Evolutionary conservation across 2,329 filamentous ascomycete genomes (phyloP).

Genomic region (Clonostachys byssicola): DNA sequence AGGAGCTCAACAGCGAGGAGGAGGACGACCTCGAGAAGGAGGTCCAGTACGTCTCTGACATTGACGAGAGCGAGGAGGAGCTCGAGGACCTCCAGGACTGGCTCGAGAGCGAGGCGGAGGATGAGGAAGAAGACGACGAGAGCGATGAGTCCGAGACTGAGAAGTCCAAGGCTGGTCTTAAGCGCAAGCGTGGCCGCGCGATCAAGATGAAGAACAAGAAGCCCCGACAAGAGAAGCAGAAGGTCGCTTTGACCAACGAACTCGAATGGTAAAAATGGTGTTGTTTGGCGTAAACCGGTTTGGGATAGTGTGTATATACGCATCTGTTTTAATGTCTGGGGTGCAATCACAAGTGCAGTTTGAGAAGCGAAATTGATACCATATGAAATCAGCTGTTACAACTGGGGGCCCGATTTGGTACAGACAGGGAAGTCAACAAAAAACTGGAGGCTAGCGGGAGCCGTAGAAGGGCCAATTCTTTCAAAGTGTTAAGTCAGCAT

Average conservation of each 20-base stretch:
- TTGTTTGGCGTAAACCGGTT: neutral
- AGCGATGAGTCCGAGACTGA: constrained; percentile 56
- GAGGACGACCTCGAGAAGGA: constrained; percentile 72
- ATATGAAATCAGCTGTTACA: no score
- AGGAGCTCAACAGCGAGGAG: constrained; percentile 62
- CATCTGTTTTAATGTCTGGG: no score
- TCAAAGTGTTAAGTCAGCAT: no score
- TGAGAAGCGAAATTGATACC: no score
- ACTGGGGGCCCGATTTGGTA: no score
- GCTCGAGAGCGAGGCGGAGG: constrained; percentile 68
- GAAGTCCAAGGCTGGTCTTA: constrained; percentile 48
- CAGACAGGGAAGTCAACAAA: no score
- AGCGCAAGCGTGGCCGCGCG: constrained; percentile 46
- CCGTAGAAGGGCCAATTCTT: no score
- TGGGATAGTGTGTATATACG: no score
- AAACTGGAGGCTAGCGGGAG: no score
- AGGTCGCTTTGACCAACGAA: constrained; percentile 40
- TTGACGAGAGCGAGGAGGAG: constrained; percentile 80
- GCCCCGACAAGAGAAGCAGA: constrained; percentile 54
- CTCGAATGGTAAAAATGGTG: constrained; percentile 30
- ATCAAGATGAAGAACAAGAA: constrained; percentile 41
- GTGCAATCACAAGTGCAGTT: no score
- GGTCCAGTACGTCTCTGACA: constrained; percentile 90
- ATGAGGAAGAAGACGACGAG: constrained; percentile 53
- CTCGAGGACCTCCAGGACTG: constrained; percentile 85